phyloP scores from a whole-genome alignment of 1,284 basidiomycete genomes.

The Phellinidium pouzarii region DNA sequence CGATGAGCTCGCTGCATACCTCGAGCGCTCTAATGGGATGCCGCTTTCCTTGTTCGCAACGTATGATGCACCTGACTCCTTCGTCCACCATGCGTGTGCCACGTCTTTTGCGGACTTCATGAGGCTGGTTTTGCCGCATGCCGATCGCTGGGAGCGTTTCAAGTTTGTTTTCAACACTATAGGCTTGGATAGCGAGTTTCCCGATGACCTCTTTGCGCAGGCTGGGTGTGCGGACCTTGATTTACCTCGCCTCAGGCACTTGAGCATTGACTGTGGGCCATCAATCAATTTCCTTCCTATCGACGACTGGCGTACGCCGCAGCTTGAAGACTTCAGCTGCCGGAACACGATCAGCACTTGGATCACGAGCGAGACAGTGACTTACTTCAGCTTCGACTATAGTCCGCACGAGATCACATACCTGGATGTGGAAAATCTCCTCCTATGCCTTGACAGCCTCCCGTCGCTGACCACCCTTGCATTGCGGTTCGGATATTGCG shows the following conservation, averaged over 20 bases:
- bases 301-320: not conserved
- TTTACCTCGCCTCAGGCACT: not conserved
- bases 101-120: not conserved
- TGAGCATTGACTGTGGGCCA: not conserved
- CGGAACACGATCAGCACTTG: not conserved
- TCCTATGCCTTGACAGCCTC: not conserved
- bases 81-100: not conserved
- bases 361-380: not conserved
- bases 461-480: not conserved
- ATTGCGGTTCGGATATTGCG: too few species aligned
- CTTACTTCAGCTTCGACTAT: not conserved
- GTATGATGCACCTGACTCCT: not conserved
- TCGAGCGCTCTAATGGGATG: not conserved
- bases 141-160: not conserved
- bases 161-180: not conserved
- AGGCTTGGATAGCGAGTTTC: not conserved
- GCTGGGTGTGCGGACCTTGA: not conserved
- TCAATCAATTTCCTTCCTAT: not conserved
- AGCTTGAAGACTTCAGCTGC: not conserved
- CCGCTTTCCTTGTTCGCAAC: not conserved
- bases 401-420: not conserved
- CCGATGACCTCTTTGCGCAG: not conserved
- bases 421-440: not conserved
- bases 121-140: not conserved
- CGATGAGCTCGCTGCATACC: not conserved